Conservation (phyloP, 129 eudicot genomes). For the Centella asiatica region DNA sequence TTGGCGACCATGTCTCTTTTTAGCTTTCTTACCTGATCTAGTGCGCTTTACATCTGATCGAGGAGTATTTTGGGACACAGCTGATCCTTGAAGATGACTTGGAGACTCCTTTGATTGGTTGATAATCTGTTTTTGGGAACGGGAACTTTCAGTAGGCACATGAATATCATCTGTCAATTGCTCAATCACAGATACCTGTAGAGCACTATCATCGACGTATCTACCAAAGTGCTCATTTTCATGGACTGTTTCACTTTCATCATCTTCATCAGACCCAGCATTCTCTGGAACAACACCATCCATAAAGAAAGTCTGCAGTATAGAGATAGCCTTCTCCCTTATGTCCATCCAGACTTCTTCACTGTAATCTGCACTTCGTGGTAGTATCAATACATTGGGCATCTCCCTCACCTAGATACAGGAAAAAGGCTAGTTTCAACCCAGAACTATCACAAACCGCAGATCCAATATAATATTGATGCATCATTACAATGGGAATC, state of each 20-base stretch:
- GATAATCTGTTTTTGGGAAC: slow-evolving; percentile 22
- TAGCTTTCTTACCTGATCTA: slow-evolving; percentile 90
- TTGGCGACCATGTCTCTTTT: slow-evolving; percentile 81
- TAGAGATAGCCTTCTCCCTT: slow-evolving; percentile 80
- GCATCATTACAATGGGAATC: not conserved
- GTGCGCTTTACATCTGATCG: slow-evolving; percentile 76
- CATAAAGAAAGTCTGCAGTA: slow-evolving; percentile 63
- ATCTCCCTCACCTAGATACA: slow-evolving; percentile 81
- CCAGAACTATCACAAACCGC: slow-evolving; percentile 9
- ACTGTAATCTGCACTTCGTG: slow-evolving; percentile 97
- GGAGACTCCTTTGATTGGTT: slow-evolving; percentile 44
- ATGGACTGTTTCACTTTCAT: slow-evolving; percentile 49
- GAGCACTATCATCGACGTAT: slow-evolving; percentile 33
- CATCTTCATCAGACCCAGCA: slow-evolving; percentile 81
- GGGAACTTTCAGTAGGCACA: slow-evolving; percentile 39
- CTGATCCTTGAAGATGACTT: slow-evolving; percentile 56
- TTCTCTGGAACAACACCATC: slow-evolving; percentile 58
- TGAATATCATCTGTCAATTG: slow-evolving; percentile 36
- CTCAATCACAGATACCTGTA: slow-evolving; percentile 41
- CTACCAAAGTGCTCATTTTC: slow-evolving; percentile 36
- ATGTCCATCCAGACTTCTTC: slow-evolving; percentile 99
- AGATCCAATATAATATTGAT: not conserved
- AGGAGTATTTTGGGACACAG: slow-evolving; percentile 40
- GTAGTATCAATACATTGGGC: slow-evolving; percentile 98
- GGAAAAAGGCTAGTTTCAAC: slow-evolving; percentile 9